Percentiles rank a stretch among this genome's conserved stretches.
These are phyloP conservation scores for Aotearoamyces nothofagi DNA, from an alignment of 2,329 filamentous ascomycete genomes.

Conservation along the genomic window DNA sequence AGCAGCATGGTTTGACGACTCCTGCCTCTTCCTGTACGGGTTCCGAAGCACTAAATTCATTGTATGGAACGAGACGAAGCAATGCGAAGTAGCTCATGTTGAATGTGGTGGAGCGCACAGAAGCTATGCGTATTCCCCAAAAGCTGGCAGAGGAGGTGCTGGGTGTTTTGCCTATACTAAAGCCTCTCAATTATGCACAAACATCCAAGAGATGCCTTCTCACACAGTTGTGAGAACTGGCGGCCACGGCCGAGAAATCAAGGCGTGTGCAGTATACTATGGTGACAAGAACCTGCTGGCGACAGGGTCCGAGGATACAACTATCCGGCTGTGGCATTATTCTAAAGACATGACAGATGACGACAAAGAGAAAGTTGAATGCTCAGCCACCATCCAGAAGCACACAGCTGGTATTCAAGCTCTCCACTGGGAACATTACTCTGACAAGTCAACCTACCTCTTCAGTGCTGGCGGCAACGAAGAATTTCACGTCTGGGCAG, in stretches of 20 bases:
- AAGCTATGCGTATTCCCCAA: conserved; percentile 42
- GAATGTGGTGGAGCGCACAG: conserved; percentile 79
- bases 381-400: conserved; percentile 51
- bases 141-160: conserved; percentile 13
- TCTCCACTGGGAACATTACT: conserved; percentile 42
- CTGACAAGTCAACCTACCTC: conserved; percentile 33
- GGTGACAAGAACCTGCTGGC: conserved; percentile 31
- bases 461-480: conserved; percentile 81
- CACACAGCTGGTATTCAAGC: conserved; percentile 73
- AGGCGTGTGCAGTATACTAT: conserved; percentile 35
- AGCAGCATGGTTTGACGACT: conserved; percentile 43
- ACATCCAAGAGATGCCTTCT: conserved; percentile 22
- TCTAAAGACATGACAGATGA: conserved; percentile 18
- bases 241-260: conserved; percentile 78
- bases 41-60: conserved; percentile 71
- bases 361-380: conserved; percentile 17
- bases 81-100: conserved; percentile 54
- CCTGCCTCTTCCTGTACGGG: conserved; percentile 57
- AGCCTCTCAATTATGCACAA: conserved; percentile 34
- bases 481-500: conserved; percentile 77
- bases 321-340: conserved; percentile 58
- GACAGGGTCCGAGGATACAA: conserved; percentile 56
- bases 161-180: conserved; percentile 62
- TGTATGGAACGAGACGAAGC: conserved; percentile 61
- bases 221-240: conserved; percentile 45